Conservation (phyloP, 805 yeast genomes). For the Torulaspora quercuum region DNA sequence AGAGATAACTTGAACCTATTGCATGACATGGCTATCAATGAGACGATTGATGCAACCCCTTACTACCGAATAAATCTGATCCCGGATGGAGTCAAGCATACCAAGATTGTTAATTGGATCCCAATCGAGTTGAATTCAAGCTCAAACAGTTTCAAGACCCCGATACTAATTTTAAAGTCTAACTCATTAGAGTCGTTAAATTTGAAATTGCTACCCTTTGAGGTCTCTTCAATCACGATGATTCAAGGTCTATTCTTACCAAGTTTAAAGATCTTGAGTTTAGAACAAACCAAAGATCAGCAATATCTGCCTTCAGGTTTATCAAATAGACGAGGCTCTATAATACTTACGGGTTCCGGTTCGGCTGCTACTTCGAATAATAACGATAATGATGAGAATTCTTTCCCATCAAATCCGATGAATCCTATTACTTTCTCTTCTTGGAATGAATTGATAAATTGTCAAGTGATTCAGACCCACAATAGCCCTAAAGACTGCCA, state of each 20-base stretch:
- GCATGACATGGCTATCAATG: constrained; percentile 19
- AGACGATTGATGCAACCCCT: constrained; percentile 27
- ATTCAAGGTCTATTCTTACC: constrained; percentile 28
- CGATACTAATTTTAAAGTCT: constrained; percentile 25
- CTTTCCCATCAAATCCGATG: constrained; percentile 8
- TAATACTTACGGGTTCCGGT: background rate
- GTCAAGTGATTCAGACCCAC: constrained; percentile 10
- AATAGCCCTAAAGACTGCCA: constrained; percentile 2
- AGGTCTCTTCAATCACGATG: constrained; percentile 12
- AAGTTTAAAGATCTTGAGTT: constrained; percentile 13
- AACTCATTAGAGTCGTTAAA: constrained; percentile 19
- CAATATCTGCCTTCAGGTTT: background rate
- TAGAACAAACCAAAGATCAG: constrained; percentile 5
- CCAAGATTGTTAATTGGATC: constrained; percentile 28
- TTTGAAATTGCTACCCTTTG: constrained; percentile 17
- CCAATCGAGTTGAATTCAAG: constrained; percentile 11
- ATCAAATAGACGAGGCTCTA: constrained; percentile 5
- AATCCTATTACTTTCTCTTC: constrained; percentile 26
- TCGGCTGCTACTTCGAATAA: background rate
- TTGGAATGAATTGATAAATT: constrained; percentile 26
- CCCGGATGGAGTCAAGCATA: constrained; percentile 23
- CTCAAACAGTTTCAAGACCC: constrained; percentile 5
- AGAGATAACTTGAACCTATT: constrained; percentile 19
- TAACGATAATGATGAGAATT: background rate
- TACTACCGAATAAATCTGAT: constrained; percentile 25